These are phyloP conservation scores for Populus hybrid DNA, from an alignment of 441 rosid species.

Conservation along the genomic window DNA sequence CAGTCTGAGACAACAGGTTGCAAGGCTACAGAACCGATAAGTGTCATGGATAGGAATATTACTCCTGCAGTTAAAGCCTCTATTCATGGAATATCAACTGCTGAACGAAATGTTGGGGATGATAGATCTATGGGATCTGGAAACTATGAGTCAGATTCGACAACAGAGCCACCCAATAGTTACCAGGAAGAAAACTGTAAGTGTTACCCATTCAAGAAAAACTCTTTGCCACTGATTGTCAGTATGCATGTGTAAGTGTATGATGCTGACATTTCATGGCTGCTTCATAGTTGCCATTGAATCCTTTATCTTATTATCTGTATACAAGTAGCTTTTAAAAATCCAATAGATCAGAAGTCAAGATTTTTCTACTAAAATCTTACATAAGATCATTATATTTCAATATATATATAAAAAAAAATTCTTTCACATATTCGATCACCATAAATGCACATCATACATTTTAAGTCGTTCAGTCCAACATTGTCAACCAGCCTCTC, in stretches of 20 bases:
- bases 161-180: conserved; percentile 48
- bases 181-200: conserved; percentile 64
- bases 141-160: conserved; percentile 45
- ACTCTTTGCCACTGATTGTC: neutral
- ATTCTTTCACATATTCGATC: neutral
- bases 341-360: neutral
- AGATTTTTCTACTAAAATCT: neutral
- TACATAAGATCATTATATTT: neutral
- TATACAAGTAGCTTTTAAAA: neutral
- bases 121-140: conserved; percentile 33
- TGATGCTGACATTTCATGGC: neutral
- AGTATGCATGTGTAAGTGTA: neutral
- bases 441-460: neutral
- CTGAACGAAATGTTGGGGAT: conserved; percentile 33
- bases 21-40: conserved; percentile 39
- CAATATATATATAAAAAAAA: neutral
- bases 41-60: conserved; percentile 38
- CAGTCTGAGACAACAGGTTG: conserved; percentile 43
- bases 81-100: conserved; percentile 39
- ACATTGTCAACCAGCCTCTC: neutral
- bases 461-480: neutral
- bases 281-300: neutral
- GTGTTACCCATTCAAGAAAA: conserved; percentile 24
- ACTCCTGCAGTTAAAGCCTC: conserved; percentile 43
- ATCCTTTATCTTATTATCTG: neutral